These are phyloP conservation scores for Saccharomycopsis javanensis DNA, from an alignment of 805 yeast genomes.

Conservation along the genomic window DNA sequence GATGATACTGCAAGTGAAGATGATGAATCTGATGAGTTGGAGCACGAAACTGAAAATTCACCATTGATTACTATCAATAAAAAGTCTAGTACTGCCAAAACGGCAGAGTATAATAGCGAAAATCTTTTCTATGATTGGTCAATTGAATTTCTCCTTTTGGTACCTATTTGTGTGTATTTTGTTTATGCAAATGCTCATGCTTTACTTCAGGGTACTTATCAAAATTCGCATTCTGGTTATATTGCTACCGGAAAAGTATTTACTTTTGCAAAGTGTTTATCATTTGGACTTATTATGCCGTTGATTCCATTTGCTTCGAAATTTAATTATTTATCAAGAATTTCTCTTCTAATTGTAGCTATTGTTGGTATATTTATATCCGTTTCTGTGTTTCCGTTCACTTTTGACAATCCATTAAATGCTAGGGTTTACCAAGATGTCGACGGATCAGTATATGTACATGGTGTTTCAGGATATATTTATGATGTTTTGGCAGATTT, in stretches of 20 bases:
- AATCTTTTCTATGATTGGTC: conserved; percentile 73
- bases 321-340: conserved; percentile 42
- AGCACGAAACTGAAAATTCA: conserved; percentile 19
- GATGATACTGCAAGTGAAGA: conserved; percentile 17
- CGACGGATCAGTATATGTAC: conserved; percentile 40
- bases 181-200: conserved; percentile 43
- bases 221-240: conserved; percentile 61
- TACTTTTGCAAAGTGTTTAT: conserved; percentile 27
- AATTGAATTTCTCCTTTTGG: conserved; percentile 56
- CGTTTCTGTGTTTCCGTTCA: conserved; percentile 46
- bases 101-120: conserved; percentile 3
- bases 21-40: conserved; percentile 22
- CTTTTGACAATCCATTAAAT: conserved; percentile 55
- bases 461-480: conserved; percentile 43
- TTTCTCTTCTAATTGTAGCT: conserved; percentile 31
- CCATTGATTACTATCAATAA: not conserved
- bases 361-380: conserved; percentile 32
- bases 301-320: conserved; percentile 62
- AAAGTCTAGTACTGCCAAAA: not conserved
- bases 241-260: conserved; percentile 33
- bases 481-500: conserved; percentile 42
- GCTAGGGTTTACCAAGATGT: conserved; percentile 58
- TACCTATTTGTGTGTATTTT: conserved; percentile 52
- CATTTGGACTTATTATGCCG: conserved; percentile 37
- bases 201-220: conserved; percentile 54